These are phyloP conservation scores for Nelumbo lutea DNA, from an alignment of 164 flowering plant genomes.

Conservation along the genomic window DNA sequence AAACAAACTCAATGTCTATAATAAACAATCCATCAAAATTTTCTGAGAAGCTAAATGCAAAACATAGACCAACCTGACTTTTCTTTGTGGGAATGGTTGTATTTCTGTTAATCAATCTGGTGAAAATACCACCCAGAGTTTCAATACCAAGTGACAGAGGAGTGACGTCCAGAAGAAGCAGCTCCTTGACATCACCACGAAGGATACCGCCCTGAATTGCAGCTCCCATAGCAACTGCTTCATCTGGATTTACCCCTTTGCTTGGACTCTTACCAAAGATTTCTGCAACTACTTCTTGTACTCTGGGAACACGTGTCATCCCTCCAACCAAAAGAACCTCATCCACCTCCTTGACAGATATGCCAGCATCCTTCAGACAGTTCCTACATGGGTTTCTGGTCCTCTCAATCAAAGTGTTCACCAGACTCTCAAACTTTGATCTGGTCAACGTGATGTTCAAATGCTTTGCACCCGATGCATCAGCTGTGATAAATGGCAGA, in stretches of 20 bases:
- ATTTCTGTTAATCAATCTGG: constrained; percentile 32
- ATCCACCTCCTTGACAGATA: constrained; percentile 27
- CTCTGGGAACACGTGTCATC: constrained; percentile 36
- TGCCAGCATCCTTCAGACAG: constrained; percentile 33
- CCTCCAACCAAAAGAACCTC: constrained; percentile 42
- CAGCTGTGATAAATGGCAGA: constrained; percentile 38
- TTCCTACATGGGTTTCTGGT: constrained; percentile 30
- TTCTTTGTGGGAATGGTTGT: constrained; percentile 42
- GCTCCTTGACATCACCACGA: constrained; percentile 36
- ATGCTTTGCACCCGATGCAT: constrained; percentile 40
- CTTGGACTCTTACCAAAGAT: constrained; percentile 35
- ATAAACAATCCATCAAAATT: too few relatives aligned
- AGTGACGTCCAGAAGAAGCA: constrained; percentile 38
- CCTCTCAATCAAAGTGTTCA: constrained; percentile 27
- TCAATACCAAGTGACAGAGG: constrained; percentile 40
- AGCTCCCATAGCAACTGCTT: constrained; percentile 44
- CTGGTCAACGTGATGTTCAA: constrained; percentile 31
- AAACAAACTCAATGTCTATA: too few relatives aligned
- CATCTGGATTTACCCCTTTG: constrained; percentile 40
- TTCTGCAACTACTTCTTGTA: constrained; percentile 27
- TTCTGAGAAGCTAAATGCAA: too few relatives aligned
- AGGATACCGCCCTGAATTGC: constrained; percentile 38
- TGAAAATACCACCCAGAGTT: constrained; percentile 37
- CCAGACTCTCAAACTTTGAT: constrained; percentile 31
- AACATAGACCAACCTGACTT: constrained; percentile 20